Evolutionary conservation across 345 rosid species (phyloP).

Genomic region (Sonneratia alba): DNA sequence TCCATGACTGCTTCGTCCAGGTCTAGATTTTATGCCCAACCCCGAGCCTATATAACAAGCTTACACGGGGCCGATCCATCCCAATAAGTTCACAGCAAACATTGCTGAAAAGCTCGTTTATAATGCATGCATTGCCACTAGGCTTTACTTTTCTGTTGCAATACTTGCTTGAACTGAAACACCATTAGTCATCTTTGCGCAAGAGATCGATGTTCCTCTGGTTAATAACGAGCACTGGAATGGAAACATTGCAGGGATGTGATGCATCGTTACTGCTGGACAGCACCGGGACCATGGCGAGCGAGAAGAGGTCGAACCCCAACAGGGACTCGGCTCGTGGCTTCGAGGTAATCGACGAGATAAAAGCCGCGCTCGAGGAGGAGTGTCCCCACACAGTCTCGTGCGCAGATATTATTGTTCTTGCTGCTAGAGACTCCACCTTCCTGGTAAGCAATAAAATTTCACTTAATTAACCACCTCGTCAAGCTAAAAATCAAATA

Average conservation of each 20-base stretch:
- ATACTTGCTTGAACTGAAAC: too few species aligned
- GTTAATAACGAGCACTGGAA: neutral
- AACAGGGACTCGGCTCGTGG: constrained; percentile 75
- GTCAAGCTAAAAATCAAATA: too few species aligned
- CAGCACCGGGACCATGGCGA: constrained; percentile 42
- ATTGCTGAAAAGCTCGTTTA: too few species aligned
- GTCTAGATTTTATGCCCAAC: constrained; percentile 15
- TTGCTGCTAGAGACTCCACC: constrained; percentile 91
- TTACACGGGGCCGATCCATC: too few species aligned
- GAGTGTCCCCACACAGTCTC: constrained; percentile 73
- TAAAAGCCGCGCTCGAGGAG: constrained; percentile 67
- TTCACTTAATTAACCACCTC: neutral
- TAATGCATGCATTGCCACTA: too few species aligned
- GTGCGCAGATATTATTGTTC: constrained; percentile 68
- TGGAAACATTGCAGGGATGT: constrained; percentile 51
- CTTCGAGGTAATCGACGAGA: constrained; percentile 68
- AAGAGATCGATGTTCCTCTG: too few species aligned
- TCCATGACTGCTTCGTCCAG: constrained; percentile 88
- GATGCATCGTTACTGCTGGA: constrained; percentile 78
- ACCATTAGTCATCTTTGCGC: too few species aligned
- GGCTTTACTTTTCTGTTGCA: too few species aligned
- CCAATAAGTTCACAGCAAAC: too few species aligned
- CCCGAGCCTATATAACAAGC: too few species aligned
- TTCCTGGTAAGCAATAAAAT: constrained; percentile 43
- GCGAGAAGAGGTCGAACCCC: constrained; percentile 71